Percentiles rank a stretch among this genome's conserved stretches.
These are phyloP conservation scores for Pseudogymnoascus sp. DNA, from an alignment of 2,329 filamentous ascomycete species.

Conservation along the genomic window DNA sequence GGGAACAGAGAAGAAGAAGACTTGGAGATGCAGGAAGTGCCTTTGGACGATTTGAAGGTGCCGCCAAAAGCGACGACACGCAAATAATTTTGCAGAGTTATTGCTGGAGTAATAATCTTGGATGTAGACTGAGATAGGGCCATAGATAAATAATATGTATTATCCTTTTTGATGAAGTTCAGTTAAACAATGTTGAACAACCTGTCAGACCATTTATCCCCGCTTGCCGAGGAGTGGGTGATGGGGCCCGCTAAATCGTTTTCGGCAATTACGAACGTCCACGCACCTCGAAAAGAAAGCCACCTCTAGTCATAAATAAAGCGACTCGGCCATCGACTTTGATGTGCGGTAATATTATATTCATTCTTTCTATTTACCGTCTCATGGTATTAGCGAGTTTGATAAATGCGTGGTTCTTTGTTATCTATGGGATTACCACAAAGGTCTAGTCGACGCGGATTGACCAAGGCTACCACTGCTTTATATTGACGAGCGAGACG, in stretches of 20 bases:
- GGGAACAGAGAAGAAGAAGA: neutral
- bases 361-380: neutral
- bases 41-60: neutral
- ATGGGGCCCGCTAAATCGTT: slow-evolving; percentile 1
- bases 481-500: neutral
- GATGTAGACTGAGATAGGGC: neutral
- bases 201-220: neutral
- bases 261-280: neutral
- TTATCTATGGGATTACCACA: neutral
- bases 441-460: neutral
- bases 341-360: neutral
- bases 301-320: neutral
- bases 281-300: neutral
- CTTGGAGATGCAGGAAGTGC: neutral
- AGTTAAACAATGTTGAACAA: neutral
- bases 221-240: neutral
- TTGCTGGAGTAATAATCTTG: too few relatives aligned
- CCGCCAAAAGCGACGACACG: neutral
- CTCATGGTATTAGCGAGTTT: neutral
- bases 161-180: neutral
- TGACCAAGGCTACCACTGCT: neutral
- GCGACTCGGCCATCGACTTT: neutral
- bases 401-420: neutral
- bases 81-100: neutral
- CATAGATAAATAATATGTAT: neutral